phyloP scores from a whole-genome alignment of 805 yeast genomes.

The Lipomyces sp. region DNA sequence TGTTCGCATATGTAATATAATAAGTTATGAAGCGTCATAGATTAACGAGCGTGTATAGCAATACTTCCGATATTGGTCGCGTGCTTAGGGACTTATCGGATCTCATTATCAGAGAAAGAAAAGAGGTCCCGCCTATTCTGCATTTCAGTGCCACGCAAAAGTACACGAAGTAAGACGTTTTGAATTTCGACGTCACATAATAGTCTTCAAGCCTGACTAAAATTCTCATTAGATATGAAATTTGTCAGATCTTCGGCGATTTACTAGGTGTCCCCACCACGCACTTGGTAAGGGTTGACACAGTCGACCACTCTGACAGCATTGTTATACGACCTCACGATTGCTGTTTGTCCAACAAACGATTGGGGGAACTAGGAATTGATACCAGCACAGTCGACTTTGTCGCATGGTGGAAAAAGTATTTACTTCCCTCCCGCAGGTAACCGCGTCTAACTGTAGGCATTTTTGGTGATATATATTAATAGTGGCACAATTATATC shows the following conservation, averaged over 20 bases:
- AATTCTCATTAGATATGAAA: conserved; percentile 24
- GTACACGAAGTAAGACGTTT: conserved; percentile 31
- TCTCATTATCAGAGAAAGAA: not conserved
- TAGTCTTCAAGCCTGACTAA: not conserved
- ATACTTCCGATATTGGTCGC: conserved; percentile 19
- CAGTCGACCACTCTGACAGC: not conserved
- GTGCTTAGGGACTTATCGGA: conserved; percentile 20
- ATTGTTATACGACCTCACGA: conserved; percentile 26
- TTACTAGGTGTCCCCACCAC: conserved; percentile 29
- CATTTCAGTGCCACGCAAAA: conserved; percentile 31
- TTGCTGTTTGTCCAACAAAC: conserved; percentile 26
- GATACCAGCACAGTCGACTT: conserved; percentile 29
- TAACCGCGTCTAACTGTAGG: not conserved
- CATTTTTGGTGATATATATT: not conserved
- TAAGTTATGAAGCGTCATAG: not conserved
- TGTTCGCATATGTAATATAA: not conserved
- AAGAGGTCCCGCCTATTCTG: conserved; percentile 20
- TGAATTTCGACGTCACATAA: not conserved
- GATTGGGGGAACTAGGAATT: conserved; percentile 25
- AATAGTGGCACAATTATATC: no score
- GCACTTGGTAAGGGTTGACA: conserved; percentile 20
- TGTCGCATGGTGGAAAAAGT: conserved; percentile 31
- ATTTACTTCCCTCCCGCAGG: conserved; percentile 26
- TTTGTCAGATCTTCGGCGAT: conserved; percentile 30
- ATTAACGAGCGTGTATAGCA: conserved; percentile 6